phyloP scores from a whole-genome alignment of 1,284 basidiomycete species.

The Prillingera fragicola region DNA sequence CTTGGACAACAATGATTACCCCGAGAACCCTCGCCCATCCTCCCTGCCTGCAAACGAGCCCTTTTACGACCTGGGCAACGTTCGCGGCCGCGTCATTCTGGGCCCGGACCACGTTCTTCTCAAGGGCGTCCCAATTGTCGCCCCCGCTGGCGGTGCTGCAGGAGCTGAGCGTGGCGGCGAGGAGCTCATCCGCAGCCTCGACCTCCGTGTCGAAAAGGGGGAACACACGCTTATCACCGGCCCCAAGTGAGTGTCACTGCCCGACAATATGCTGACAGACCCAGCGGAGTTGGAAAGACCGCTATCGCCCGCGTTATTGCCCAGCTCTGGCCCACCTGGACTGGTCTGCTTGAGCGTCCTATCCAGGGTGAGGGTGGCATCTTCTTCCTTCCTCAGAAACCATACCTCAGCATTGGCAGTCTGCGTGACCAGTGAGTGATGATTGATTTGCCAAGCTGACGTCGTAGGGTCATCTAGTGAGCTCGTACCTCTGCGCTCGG shows the following conservation, averaged over 20 bases:
- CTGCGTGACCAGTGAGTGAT: constrained; percentile 72
- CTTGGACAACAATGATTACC: constrained; percentile 51
- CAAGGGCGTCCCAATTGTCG: constrained; percentile 67
- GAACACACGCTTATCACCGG: constrained; percentile 94
- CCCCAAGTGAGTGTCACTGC: constrained; percentile 50
- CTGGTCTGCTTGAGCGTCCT: constrained; percentile 50
- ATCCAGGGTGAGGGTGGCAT: constrained; percentile 54
- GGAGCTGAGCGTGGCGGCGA: constrained; percentile 54
- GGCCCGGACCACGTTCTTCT: constrained; percentile 54
- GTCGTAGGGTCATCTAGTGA: constrained; percentile 43
- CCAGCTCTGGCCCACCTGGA: constrained; percentile 69
- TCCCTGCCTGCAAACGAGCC: constrained; percentile 28
- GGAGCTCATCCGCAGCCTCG: constrained; percentile 68
- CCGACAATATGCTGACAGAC: not conserved
- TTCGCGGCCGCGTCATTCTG: constrained; percentile 47
- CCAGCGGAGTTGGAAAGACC: constrained; percentile 87
- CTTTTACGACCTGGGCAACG: constrained; percentile 50
- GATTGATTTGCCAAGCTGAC: constrained; percentile 13
- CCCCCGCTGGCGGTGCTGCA: constrained; percentile 55
- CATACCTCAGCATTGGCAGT: constrained; percentile 82
- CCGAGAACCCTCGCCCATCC: constrained; percentile 31
- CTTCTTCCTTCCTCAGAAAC: constrained; percentile 85
- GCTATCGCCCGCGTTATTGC: constrained; percentile 85
- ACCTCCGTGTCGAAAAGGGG: constrained; percentile 64
- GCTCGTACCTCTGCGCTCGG: constrained; percentile 1